Percentiles rank a stretch among this genome's conserved stretches.
Evolutionary conservation across 106 monocot genomes (phyloP).

Genomic region (Cymbidium sinense): DNA sequence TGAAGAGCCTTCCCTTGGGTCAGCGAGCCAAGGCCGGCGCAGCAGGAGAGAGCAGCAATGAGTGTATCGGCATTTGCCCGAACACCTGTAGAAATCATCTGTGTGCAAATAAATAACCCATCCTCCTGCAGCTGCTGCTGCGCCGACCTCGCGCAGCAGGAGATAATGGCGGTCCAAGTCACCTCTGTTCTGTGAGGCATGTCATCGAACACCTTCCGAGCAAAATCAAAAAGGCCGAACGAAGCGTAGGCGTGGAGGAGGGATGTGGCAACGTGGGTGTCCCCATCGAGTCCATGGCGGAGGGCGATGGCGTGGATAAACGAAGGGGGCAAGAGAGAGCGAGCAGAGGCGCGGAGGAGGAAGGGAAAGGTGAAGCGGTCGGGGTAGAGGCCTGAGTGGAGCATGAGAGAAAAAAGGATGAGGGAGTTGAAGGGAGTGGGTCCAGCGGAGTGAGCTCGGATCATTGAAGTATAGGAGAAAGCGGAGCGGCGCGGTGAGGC

Average conservation of each 20-base stretch:
- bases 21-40: slow-evolving; percentile 21
- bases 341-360: slow-evolving; percentile 32
- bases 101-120: slow-evolving; percentile 16
- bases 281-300: slow-evolving; percentile 9
- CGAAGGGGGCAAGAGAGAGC: background rate
- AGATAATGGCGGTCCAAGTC: slow-evolving; percentile 39
- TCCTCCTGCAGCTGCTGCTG: slow-evolving; percentile 6
- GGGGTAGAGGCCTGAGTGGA: slow-evolving; percentile 19
- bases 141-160: slow-evolving; percentile 16
- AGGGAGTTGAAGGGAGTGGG: background rate
- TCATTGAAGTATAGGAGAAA: slow-evolving; percentile 4
- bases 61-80: slow-evolving; percentile 28
- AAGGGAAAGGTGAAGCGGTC: slow-evolving; percentile 29
- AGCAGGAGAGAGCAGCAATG: slow-evolving; percentile 28
- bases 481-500: slow-evolving; percentile 4
- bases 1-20: slow-evolving; percentile 13
- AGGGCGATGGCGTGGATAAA: slow-evolving; percentile 3
- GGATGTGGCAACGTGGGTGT: slow-evolving; percentile 27
- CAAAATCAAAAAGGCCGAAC: slow-evolving; percentile 21
- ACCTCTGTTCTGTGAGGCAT: slow-evolving; percentile 24
- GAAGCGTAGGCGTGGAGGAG: slow-evolving; percentile 27
- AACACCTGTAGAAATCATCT: slow-evolving; percentile 14
- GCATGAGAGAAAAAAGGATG: slow-evolving; percentile 12
- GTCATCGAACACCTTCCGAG: slow-evolving; percentile 27
- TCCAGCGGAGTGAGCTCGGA: slow-evolving; percentile 9